Conservation (phyloP, 2,329 filamentous ascomycete genomes). For the Fusarium solani-melongenae region DNA sequence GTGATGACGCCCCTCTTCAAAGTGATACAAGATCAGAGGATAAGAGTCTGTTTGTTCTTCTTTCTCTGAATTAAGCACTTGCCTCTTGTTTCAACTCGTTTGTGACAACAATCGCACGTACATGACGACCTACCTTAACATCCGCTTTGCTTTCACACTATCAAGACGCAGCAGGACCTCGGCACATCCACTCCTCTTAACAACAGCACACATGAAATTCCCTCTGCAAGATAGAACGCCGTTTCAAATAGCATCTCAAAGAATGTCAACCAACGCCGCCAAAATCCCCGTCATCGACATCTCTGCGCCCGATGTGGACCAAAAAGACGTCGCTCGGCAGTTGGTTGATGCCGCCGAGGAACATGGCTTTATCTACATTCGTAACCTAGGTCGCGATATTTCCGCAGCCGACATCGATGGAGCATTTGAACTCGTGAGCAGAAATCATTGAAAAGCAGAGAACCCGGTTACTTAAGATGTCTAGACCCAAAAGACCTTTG, state of each 20-base stretch:
- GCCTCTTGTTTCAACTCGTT: not conserved
- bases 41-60: not conserved
- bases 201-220: slow-evolving; percentile 1
- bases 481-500: slow-evolving; percentile 77
- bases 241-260: not conserved
- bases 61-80: not conserved
- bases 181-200: not conserved
- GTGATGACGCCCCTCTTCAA: slow-evolving; percentile 16
- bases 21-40: not conserved
- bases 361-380: slow-evolving; percentile 91
- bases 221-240: slow-evolving; percentile 3
- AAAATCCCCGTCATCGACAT: slow-evolving; percentile 88
- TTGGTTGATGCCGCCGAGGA: slow-evolving; percentile 84
- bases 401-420: slow-evolving; percentile 71
- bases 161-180: not conserved
- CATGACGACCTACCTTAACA: not conserved
- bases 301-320: slow-evolving; percentile 57
- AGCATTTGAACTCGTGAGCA: slow-evolving; percentile 78
- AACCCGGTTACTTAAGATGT: not conserved
- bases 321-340: slow-evolving; percentile 68
- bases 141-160: not conserved
- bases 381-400: slow-evolving; percentile 78
- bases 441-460: not conserved
- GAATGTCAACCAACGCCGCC: slow-evolving; percentile 45
- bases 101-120: not conserved